Conservation (phyloP, 164 flowering plant genomes). For the Houttuynia cordata region DNA sequence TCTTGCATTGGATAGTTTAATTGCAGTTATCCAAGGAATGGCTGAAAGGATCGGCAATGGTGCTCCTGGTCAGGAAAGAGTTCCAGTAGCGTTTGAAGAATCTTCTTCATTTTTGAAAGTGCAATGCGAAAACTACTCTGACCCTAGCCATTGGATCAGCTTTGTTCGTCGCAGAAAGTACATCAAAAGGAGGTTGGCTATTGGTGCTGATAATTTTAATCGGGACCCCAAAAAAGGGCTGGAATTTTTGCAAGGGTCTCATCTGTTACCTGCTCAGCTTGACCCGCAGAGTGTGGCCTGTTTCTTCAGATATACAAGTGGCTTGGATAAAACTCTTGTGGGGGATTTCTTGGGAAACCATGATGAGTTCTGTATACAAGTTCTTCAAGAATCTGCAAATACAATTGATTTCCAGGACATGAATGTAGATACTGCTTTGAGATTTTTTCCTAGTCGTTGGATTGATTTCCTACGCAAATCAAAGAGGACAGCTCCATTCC, state of each 20-base stretch:
- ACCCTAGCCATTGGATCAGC: no score
- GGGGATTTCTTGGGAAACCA: conserved; percentile 27
- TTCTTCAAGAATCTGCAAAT: conserved; percentile 27
- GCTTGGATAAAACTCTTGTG: conserved; percentile 26
- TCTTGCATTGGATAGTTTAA: conserved; percentile 22
- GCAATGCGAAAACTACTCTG: no score
- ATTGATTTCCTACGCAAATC: conserved; percentile 22
- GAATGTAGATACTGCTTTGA: conserved; percentile 26
- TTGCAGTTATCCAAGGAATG: no score
- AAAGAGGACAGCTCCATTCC: no score
- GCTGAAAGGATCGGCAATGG: no score
- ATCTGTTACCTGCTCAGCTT: conserved; percentile 25
- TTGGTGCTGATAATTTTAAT: no score
- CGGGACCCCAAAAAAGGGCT: no score
- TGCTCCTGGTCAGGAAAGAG: conserved; percentile 7
- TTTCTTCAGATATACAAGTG: conserved; percentile 27
- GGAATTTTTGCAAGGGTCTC: conserved; percentile 22
- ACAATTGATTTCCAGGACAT: conserved; percentile 28
- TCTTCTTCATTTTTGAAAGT: conserved; percentile 21
- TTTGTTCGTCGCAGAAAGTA: no score
- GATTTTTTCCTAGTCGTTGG: conserved; percentile 26
- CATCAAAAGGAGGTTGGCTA: no score
- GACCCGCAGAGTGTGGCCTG: conserved; percentile 27
- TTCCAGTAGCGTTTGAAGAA: conserved; percentile 11
- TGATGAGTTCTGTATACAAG: conserved; percentile 27